These are phyloP conservation scores for Fusarium oligoseptatum DNA, from an alignment of 2,329 filamentous ascomycete species.

Conservation along the genomic window DNA sequence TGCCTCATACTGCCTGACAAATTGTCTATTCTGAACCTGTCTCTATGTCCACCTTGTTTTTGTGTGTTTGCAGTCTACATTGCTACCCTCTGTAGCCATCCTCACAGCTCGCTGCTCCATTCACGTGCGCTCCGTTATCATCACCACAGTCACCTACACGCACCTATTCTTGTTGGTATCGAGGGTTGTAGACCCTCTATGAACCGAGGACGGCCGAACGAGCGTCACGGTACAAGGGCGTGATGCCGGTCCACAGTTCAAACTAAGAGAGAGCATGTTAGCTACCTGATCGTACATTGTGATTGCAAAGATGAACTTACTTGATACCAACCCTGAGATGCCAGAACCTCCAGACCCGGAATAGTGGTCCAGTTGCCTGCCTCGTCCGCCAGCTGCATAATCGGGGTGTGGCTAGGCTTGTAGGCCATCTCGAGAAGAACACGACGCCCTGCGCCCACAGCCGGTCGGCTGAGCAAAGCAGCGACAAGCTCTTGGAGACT, in stretches of 20 bases:
- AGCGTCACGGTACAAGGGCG: conserved; percentile 78
- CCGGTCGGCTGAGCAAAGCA: conserved; percentile 61
- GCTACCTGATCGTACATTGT: conserved; percentile 9
- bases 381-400: conserved; percentile 86
- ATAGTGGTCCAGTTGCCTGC: conserved; percentile 83
- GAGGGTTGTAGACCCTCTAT: conserved; percentile 6
- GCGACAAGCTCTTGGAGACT: conserved; percentile 75
- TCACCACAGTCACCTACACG: neutral
- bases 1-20: neutral
- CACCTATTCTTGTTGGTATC: conserved; percentile 7
- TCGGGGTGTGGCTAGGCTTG: conserved; percentile 83
- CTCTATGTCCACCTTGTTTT: conserved; percentile 4
- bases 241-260: conserved; percentile 87
- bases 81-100: neutral
- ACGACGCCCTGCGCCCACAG: conserved; percentile 56
- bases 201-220: conserved; percentile 68
- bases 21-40: conserved; percentile 2
- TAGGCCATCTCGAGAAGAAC: conserved; percentile 97
- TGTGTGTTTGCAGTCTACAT: conserved; percentile 18
- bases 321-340: conserved; percentile 91
- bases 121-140: neutral
- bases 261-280: conserved; percentile 64
- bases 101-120: neutral
- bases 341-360: conserved; percentile 88
- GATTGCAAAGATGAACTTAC: conserved; percentile 59